Evolutionary conservation across 176 grass and related monocot genomes (phyloP), one percentile per base, ranked within the genome.

Genomic region (Carex cristatella): DNA sequence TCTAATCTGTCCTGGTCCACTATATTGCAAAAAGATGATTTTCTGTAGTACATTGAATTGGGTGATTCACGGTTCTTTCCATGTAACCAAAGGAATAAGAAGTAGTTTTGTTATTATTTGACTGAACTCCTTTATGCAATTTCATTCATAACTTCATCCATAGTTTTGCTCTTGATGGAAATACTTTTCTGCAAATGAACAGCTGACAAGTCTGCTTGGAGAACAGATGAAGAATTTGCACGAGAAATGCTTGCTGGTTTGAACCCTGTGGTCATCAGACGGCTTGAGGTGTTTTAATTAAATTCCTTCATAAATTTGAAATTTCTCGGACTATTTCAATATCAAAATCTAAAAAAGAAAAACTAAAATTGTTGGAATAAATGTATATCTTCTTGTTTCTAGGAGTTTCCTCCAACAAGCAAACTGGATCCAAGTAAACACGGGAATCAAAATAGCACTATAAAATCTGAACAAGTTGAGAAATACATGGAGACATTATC

Each of bases 161-260:
- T 9, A 15, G 7, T 56, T 37, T 35, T 30, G 2, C 11, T 79
- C 32, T 16, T 61, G 23, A 16, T 57, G n/a, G 37, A 79, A 13
- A 65, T 61, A 44, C 5, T 27, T 61, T 33, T 38, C 19, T 49
- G 12, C 4, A 84, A 86, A 66, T 86, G 7, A 61, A 11, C 28
- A 95, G 94, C 72, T 64, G 70, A 89, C 53, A 61, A 87, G 76
- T 13, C 32, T 65, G 94, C 90, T 57, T 97, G 94, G 94, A 79
- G 89, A 79, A 91, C 87, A 2, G 94, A 97, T 80, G 94, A 97
- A 85, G 94, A 97, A 82, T 97, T 97, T 79, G 81, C 90, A 6
- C 87, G 94, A 10, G 92, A 97, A 85, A 93, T 97, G 84, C 85
- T 97, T 84, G 92, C 94, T 57, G 94, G 94, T n/a, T 85, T 97